Evolutionary conservation across 1,284 basidiomycete species (phyloP), one percentile per base, ranked within the genome.

Genomic region (Trichosporon faecale): DNA sequence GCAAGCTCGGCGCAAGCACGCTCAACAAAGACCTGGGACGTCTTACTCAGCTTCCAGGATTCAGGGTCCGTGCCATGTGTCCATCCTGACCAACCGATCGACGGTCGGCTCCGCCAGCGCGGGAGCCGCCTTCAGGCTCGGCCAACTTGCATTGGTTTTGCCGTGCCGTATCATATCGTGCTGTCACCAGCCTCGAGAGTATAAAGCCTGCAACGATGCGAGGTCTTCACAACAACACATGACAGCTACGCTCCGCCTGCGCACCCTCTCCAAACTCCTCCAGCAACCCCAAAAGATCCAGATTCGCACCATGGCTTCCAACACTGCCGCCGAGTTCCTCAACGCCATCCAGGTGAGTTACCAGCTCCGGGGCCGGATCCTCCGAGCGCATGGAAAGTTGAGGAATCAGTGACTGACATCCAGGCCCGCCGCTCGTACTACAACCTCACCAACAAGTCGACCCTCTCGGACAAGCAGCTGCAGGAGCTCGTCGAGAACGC

Each of bases 361-460:
- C 23, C 40, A 3, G 33, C 3, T 5, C 16, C 40, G 16, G 40
- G 40, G 9, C 44, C 33, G 3, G 16, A 1, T 21, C 3, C 46
- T 11, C 52, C 52, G 33, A 37, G 3, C 7, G 27, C 27, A 37
- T 14, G 35, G 12, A 14, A 37, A 37, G 7, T 35, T 11, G 33
- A 35, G 33, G 33, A 14, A 37, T 14, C 14, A 37, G 35, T 37
- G 35, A 37, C 68, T 72, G 65, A 68, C 46, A 18, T 25, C 31
- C 70, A 82, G 81, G 70, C 76, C 52, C 84, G 85, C 61, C 82
- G 85, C 49, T 77, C 81, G n/a, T 79, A 82, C 78, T 86, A 86
- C 77, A 76, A 77, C 27, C 77, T 86, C 23, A 78, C 78, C 66
- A 79, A 82, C 73, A 77, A 80, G 68, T 78, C 78, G 14, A 75